Conservation (phyloP, 1,139 yeast genomes). For the Candida tropicalis region DNA sequence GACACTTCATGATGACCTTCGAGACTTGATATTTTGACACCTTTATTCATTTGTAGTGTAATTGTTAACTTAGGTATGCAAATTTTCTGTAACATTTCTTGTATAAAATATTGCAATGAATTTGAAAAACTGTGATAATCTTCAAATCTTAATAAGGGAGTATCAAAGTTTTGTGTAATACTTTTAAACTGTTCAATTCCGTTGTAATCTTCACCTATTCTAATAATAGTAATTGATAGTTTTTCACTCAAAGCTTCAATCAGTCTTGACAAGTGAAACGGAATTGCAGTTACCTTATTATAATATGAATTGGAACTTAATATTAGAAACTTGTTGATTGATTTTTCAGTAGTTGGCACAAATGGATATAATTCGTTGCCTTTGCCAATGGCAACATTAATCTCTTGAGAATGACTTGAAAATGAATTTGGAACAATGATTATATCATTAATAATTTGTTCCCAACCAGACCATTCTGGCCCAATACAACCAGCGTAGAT, state of each 20-base stretch:
- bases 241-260: conserved; percentile 17
- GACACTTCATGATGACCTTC: conserved; percentile 28
- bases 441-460: conserved; percentile 44
- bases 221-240: conserved; percentile 28
- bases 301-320: conserved; percentile 19
- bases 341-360: conserved; percentile 22
- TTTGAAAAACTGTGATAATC: conserved; percentile 21
- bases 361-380: conserved; percentile 35
- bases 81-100: conserved; percentile 10
- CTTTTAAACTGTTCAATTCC: conserved; percentile 10
- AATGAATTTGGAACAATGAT: conserved; percentile 32
- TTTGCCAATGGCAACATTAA: conserved; percentile 30
- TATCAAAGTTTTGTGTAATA: conserved; percentile 20
- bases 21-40: conserved; percentile 16
- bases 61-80: conserved; percentile 16
- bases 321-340: conserved; percentile 31
- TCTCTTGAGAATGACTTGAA: conserved; percentile 26
- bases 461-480: conserved; percentile 63
- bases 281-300: conserved; percentile 10
- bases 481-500: conserved; percentile 58
- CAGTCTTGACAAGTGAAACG: conserved; percentile 6
- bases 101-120: conserved; percentile 1
- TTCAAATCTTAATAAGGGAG: conserved; percentile 24
- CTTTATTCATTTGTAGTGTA: conserved; percentile 7
- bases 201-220: conserved; percentile 23